Evolutionary conservation across 305 asterid species (phyloP).

Genomic region (Fraxinus sp.): DNA sequence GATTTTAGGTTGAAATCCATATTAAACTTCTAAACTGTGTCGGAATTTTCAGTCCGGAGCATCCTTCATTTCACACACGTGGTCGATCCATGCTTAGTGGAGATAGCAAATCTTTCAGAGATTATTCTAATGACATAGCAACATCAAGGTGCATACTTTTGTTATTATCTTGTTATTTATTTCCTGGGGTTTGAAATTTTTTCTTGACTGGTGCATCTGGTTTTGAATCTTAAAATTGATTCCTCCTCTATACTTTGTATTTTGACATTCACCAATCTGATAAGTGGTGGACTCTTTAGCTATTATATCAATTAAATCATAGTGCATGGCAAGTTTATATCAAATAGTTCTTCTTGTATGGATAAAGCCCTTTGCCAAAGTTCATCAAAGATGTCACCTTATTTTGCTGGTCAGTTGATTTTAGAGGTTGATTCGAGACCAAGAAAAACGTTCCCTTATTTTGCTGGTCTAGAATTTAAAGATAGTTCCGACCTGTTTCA

Average conservation of each 20-base stretch:
- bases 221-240: conserved; percentile 20
- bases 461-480: not conserved
- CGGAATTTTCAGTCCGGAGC: conserved; percentile 77
- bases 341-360: not conserved
- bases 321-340: not conserved
- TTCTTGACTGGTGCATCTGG: not conserved
- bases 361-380: not conserved
- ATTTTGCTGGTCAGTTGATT: not conserved
- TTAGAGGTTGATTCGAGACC: not conserved
- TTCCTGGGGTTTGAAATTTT: not conserved
- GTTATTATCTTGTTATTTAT: conserved; percentile 13
- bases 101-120: conserved; percentile 64
- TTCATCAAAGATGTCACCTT: not conserved
- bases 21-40: conserved; percentile 29
- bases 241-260: not conserved
- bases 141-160: conserved; percentile 64
- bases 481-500: not conserved
- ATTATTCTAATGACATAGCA: conserved; percentile 58
- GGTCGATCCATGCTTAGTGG: conserved; percentile 94
- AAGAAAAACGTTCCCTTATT: not conserved
- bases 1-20: conserved; percentile 19
- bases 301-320: not conserved
- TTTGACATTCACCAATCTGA: not conserved
- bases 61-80: conserved; percentile 78
- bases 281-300: not conserved